Conservation (phyloP, 1,139 yeast genomes). For the Keqinozyma sinolaborantium region DNA sequence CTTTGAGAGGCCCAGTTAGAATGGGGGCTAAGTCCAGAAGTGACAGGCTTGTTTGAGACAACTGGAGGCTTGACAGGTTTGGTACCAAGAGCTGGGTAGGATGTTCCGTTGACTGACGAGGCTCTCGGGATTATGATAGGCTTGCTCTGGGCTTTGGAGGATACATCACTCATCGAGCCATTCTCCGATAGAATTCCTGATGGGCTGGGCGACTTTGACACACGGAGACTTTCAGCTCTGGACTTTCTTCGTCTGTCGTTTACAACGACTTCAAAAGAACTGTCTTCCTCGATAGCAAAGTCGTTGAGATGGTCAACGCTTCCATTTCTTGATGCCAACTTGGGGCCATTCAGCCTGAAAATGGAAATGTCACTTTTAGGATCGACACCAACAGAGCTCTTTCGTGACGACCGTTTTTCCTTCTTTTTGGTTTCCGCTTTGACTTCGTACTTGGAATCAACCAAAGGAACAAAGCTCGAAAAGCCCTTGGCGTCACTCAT, state of each 20-base stretch:
- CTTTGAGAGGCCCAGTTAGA: slow-evolving; percentile 30
- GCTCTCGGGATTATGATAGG: background rate
- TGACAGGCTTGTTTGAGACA: too few species aligned
- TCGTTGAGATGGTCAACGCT: slow-evolving; percentile 4
- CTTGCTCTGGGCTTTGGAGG: background rate
- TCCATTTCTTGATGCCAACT: slow-evolving; percentile 4
- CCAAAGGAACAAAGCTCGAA: slow-evolving; percentile 43
- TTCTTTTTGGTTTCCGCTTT: slow-evolving; percentile 13
- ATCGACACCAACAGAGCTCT: slow-evolving; percentile 14
- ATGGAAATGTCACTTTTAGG: slow-evolving; percentile 17
- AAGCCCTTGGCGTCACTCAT: slow-evolving; percentile 43
- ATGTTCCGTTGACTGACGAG: background rate
- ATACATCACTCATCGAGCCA: background rate
- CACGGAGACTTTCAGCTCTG: slow-evolving; percentile 7
- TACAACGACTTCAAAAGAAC: slow-evolving; percentile 30
- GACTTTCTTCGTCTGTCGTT: slow-evolving; percentile 19
- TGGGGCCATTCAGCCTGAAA: slow-evolving; percentile 15
- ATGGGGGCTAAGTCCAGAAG: slow-evolving; percentile 23
- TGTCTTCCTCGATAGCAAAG: slow-evolving; percentile 15
- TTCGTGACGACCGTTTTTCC: slow-evolving; percentile 24
- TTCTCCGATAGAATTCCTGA: too few species aligned
- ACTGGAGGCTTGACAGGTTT: background rate
- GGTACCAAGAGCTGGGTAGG: slow-evolving; percentile 5
- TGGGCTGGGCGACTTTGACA: slow-evolving; percentile 7
- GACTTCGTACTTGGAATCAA: slow-evolving; percentile 33